These are phyloP conservation scores for Vicia villosa DNA, from an alignment of 306 rosid genomes.

Conservation along the genomic window DNA sequence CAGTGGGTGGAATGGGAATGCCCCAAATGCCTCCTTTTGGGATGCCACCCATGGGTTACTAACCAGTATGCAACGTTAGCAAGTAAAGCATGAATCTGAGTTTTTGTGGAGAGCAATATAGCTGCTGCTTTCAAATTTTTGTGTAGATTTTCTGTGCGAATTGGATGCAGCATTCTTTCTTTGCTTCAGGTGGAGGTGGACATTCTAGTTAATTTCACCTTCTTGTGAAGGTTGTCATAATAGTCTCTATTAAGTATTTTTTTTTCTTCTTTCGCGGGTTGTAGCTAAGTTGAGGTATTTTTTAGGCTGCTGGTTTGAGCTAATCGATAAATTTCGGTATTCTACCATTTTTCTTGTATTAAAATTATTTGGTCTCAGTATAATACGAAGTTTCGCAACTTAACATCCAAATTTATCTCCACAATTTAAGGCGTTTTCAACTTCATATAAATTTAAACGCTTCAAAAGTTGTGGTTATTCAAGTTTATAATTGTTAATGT, in stretches of 20 bases:
- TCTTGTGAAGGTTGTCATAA: slow-evolving; percentile 44
- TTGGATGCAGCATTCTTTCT: slow-evolving; percentile 47
- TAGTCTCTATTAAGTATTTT: slow-evolving; percentile 59
- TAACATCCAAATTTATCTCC: slow-evolving; percentile 4
- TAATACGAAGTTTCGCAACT: slow-evolving; percentile 48
- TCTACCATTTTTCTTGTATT: slow-evolving; percentile 49
- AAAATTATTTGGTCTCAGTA: slow-evolving; percentile 38
- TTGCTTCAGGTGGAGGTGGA: slow-evolving; percentile 43
- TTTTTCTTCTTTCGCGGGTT: slow-evolving; percentile 36
- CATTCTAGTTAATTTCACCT: slow-evolving; percentile 50
- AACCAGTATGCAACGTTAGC: slow-evolving; percentile 31
- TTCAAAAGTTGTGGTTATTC: too few species aligned
- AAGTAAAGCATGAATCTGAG: slow-evolving; percentile 27
- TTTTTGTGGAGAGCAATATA: slow-evolving; percentile 43
- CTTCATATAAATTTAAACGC: too few species aligned
- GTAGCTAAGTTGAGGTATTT: slow-evolving; percentile 63
- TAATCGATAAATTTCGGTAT: slow-evolving; percentile 53
- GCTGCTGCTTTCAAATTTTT: slow-evolving; percentile 38
- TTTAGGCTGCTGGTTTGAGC: slow-evolving; percentile 57
- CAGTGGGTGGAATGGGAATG: slow-evolving; percentile 94
- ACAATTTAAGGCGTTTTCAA: too few species aligned
- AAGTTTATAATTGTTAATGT: too few species aligned
- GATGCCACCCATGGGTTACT: slow-evolving; percentile 99
- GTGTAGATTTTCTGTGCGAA: slow-evolving; percentile 41
- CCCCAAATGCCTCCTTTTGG: slow-evolving; percentile 98